A percentile compares a stretch with the other conserved stretches of the same genome.
Conservation (phyloP, 169 alveolate genomes). For the Eimeria tenella region DNA sequence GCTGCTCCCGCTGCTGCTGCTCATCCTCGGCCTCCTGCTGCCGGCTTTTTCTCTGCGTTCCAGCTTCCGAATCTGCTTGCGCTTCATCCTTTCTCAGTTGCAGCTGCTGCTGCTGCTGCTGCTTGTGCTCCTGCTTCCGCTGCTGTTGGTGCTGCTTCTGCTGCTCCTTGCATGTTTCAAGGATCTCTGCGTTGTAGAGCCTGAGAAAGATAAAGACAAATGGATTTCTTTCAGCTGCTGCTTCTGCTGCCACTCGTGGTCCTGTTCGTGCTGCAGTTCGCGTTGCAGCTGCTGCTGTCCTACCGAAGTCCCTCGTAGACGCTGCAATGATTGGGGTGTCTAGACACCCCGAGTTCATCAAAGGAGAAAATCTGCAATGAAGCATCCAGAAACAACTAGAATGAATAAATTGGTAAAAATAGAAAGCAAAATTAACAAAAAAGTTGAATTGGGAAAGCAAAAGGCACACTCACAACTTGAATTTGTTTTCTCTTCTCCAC, state of each 20-base stretch:
- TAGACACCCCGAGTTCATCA: slow-evolving; percentile 71
- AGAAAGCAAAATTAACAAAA: not conserved
- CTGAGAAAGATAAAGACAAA: not conserved
- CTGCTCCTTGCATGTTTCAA: not conserved
- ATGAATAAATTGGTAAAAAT: slow-evolving; percentile 9
- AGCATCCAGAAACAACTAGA: slow-evolving; percentile 62
- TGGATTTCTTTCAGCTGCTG: not conserved
- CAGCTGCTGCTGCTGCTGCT: slow-evolving; percentile 12
- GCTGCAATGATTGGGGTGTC: slow-evolving; percentile 79
- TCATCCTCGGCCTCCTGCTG: not conserved
- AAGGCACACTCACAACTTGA: not conserved
- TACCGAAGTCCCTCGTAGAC: slow-evolving; percentile 62
- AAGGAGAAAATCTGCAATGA: slow-evolving; percentile 58
- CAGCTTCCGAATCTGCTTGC: not conserved
- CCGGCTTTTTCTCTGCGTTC: not conserved
- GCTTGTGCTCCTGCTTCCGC: not conserved
- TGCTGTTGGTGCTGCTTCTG: not conserved
- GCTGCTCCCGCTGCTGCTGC: slow-evolving; percentile 1
- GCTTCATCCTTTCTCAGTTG: not conserved
- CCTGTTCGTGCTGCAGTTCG: not conserved
- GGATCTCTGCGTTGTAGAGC: not conserved
- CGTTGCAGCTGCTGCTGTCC: slow-evolving; percentile 22
- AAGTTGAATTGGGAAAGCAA: not conserved
- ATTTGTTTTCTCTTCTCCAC: not conserved
- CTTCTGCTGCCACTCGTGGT: not conserved